These are phyloP conservation scores for Pezicula rhizophila DNA, from an alignment of 2,329 filamentous ascomycete species.

Conservation along the genomic window DNA sequence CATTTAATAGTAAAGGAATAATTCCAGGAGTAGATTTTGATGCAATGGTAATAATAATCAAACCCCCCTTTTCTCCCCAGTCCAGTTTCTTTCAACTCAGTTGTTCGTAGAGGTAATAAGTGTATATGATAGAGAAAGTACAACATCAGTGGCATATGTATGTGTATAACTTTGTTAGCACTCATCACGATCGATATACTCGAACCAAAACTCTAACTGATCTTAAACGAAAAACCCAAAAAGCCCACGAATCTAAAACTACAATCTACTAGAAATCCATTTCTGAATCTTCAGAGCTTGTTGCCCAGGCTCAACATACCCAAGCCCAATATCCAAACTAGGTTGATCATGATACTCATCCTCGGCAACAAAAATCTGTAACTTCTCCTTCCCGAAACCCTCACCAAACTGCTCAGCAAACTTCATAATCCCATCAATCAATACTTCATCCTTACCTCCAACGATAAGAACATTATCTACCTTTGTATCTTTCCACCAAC, in stretches of 20 bases:
- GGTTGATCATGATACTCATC: slow-evolving; percentile 23
- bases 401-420: slow-evolving; percentile 40
- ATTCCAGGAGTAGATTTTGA: too few relatives aligned
- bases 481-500: slow-evolving; percentile 47
- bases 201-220: too few relatives aligned
- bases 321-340: slow-evolving; percentile 16
- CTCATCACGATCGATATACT: too few relatives aligned
- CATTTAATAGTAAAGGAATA: too few relatives aligned
- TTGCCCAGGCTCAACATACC: slow-evolving; percentile 14
- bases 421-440: slow-evolving; percentile 48
- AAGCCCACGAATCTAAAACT: not conserved
- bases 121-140: too few relatives aligned
- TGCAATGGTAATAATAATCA: too few relatives aligned
- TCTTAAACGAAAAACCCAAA: too few relatives aligned
- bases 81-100: too few relatives aligned
- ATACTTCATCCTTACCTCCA: slow-evolving; percentile 48
- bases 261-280: slow-evolving; percentile 20
- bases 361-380: slow-evolving; percentile 12
- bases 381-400: slow-evolving; percentile 12
- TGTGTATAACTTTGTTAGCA: too few relatives aligned
- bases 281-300: slow-evolving; percentile 18
- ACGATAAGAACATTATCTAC: slow-evolving; percentile 45
- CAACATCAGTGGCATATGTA: too few relatives aligned
- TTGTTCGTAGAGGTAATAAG: too few relatives aligned
- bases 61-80: too few relatives aligned